These are phyloP conservation scores for Podospora comata DNA, from an alignment of 495 filamentous ascomycete species.

Conservation along the genomic window DNA sequence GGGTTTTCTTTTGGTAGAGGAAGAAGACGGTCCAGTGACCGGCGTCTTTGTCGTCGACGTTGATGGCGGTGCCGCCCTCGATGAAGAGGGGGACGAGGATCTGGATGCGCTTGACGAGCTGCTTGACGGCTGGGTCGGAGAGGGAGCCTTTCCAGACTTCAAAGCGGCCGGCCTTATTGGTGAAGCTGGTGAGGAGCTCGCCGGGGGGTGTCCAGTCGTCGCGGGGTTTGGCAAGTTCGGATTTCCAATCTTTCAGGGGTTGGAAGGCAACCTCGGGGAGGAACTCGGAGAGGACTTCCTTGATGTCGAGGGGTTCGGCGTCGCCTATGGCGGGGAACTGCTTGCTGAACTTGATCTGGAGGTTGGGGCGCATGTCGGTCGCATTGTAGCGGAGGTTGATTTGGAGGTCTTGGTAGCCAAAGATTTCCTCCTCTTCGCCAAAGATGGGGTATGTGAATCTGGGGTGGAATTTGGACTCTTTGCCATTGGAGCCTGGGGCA, in stretches of 20 bases:
- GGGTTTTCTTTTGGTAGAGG: constrained; percentile 62
- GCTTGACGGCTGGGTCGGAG: constrained; percentile 53
- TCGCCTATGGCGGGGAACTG: constrained; percentile 73
- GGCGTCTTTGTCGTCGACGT: constrained; percentile 65
- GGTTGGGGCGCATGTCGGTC: constrained; percentile 72
- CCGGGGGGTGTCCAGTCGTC: constrained; percentile 61
- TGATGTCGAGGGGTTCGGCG: constrained; percentile 63
- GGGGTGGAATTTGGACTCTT: constrained; percentile 69
- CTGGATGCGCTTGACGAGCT: constrained; percentile 72
- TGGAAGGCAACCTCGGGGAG: constrained; percentile 67
- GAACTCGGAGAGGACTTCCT: constrained; percentile 61
- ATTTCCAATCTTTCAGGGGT: constrained; percentile 56
- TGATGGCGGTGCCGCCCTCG: constrained; percentile 75
- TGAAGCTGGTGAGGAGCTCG: constrained; percentile 41
- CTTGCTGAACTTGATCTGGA: constrained; percentile 67
- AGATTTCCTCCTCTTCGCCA: constrained; percentile 83
- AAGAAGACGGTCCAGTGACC: constrained; percentile 92
- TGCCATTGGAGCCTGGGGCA: constrained; percentile 49
- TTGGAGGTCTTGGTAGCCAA: constrained; percentile 78
- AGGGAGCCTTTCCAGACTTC: constrained; percentile 54
- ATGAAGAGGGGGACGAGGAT: constrained; percentile 85
- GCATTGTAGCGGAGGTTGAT: constrained; percentile 76
- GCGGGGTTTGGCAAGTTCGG: constrained; percentile 50
- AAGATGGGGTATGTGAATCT: constrained; percentile 90
- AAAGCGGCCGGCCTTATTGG: constrained; percentile 37